Evolutionary conservation across 768 basidiomycete species (phyloP).

Genomic region (Leccinellum luteum): DNA sequence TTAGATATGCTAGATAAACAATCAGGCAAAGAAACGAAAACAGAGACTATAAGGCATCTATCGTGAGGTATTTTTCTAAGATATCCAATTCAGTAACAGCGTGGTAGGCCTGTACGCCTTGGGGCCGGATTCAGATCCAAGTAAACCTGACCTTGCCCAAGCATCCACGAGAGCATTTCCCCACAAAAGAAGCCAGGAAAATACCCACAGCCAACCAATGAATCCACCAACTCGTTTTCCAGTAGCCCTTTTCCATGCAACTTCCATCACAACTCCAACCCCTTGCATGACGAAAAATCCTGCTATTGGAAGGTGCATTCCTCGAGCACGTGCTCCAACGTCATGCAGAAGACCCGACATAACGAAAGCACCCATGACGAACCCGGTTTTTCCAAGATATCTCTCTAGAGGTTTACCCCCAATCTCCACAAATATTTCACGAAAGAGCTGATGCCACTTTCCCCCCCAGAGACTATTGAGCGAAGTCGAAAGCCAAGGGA

Average conservation of each 20-base stretch:
- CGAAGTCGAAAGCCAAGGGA: conserved; percentile 57
- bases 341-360: conserved; percentile 62
- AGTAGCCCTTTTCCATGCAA: conserved; percentile 40
- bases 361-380: conserved; percentile 56
- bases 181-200: conserved; percentile 45
- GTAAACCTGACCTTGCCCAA: conserved; percentile 25
- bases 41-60: background rate
- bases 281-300: conserved; percentile 61
- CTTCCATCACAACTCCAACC: conserved; percentile 50
- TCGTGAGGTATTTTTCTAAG: background rate
- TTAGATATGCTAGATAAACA: background rate
- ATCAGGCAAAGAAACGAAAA: too few species aligned
- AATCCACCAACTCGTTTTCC: conserved; percentile 48
- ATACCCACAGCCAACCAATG: conserved; percentile 52
- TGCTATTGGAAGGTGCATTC: conserved; percentile 40
- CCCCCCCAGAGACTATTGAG: conserved; percentile 60
- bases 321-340: conserved; percentile 47
- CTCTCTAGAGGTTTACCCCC: conserved; percentile 44
- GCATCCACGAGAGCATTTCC: conserved; percentile 49
- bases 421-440: conserved; percentile 52
- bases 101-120: conserved; percentile 19
- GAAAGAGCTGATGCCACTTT: conserved; percentile 71
- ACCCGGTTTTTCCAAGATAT: conserved; percentile 47
- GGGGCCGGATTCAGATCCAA: conserved; percentile 13
- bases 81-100: conserved; percentile 15